phyloP scores from a whole-genome alignment of 768 basidiomycete species.

The Ramaria rubella region DNA sequence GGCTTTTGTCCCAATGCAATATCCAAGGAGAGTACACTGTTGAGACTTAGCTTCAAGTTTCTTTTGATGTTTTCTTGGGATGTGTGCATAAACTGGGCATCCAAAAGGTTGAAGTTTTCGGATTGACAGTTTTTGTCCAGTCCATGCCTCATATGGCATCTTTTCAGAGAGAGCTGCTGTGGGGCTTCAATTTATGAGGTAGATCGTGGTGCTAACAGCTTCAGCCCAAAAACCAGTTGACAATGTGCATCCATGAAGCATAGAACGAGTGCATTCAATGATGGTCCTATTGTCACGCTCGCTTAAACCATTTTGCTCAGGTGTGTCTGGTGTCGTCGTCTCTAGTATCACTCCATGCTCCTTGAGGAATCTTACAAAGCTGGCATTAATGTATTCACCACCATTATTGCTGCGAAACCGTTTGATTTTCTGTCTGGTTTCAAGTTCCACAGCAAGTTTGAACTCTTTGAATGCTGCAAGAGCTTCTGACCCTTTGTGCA shows the following conservation, averaged over 20 bases:
- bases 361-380: not conserved
- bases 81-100: not conserved
- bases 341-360: slow-evolving; percentile 14
- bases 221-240: slow-evolving; percentile 16
- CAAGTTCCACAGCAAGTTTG: too few relatives aligned
- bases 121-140: not conserved
- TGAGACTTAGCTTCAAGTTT: too few relatives aligned
- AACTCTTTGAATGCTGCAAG: slow-evolving; percentile 7
- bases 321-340: slow-evolving; percentile 9
- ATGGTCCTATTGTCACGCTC: too few relatives aligned
- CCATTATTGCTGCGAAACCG: slow-evolving; percentile 19
- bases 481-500: slow-evolving; percentile 11
- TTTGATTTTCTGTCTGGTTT: slow-evolving; percentile 16
- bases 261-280: slow-evolving; percentile 13
- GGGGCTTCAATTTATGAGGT: slow-evolving; percentile 15
- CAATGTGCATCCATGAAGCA: slow-evolving; percentile 12
- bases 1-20: too few relatives aligned
- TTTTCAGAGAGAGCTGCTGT: slow-evolving; percentile 9
- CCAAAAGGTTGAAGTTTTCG: not conserved
- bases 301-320: slow-evolving; percentile 24
- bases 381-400: too few relatives aligned
- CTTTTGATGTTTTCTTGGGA: not conserved
- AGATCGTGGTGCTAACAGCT: slow-evolving; percentile 9
- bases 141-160: too few relatives aligned
- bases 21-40: too few relatives aligned